Evolutionary conservation across 768 basidiomycete species (phyloP), one percentile per base, ranked within the genome.

Genomic region (Tulasnella sp.): DNA sequence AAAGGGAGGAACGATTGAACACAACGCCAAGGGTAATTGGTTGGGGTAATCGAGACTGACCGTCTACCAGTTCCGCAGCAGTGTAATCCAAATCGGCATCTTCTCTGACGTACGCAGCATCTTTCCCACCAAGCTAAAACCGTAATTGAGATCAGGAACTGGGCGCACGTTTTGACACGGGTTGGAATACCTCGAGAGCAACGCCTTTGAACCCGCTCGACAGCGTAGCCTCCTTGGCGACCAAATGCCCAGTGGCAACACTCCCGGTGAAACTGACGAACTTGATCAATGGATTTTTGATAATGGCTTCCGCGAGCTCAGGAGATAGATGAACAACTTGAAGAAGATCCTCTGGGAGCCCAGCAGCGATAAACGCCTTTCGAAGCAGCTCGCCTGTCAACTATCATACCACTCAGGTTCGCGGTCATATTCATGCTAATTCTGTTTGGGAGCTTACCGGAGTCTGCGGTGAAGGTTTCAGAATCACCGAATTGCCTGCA

Each of bases 381-480:
- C 88, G 87, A 78, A 98, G 88, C 4, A 93, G 88, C 81, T 97
- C 94, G 3, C 92, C 96, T 0, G 91, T 89, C 67, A 94, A 85
- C 81, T 81, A 38, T n/a, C 31, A 22, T 14, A 8, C 72, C 36
- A 17, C 15, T 54, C 49, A 45, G 54, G 17, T 34, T 6, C 29
- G n/a, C 8, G 19, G 11, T 29, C 54, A n/a, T 37, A 25, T 25
- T 64, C 15, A 70, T n/a, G 2, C 25, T 67, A 22, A 29, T 70
- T 37, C 19, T 8, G 37, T 58, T 34, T 31, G 74, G 25, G 71
- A 31, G 37, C 79, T 17, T 67, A 81, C 80, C 5, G 97, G 97
- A 0, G 96, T 98, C 81, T 99, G 97, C 0, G 97, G 97, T 1
- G 96, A 97, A 0, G 97, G 97, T 82, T 99, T 99, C 81, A 99